Evolutionary conservation across 2,329 filamentous ascomycete species (phyloP), one percentile per base, ranked within the genome.

Genomic region (Ilyonectria destructans): DNA sequence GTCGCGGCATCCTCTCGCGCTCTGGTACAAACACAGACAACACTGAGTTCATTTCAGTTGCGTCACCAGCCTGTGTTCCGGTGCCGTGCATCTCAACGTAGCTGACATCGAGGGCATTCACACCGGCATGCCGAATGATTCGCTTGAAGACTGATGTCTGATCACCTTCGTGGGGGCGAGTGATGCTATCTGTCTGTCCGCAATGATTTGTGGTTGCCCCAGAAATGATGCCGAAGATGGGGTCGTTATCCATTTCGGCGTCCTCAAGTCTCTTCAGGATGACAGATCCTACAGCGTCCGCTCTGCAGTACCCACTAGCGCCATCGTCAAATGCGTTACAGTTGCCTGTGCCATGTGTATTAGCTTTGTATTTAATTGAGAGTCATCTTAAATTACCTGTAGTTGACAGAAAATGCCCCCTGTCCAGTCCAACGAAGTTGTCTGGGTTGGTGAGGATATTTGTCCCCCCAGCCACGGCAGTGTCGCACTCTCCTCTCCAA

Each of bases 81-180:
- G 94, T 97, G 15, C 93, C 94, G 79, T 97, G 94, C 91, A 96
- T 94, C 81, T 97, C 94, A 9, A 97, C 91, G 76, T 96, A 97
- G 80, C 90, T 90, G 56, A 97, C 87, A 70, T 95, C 92, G 58
- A 90, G 87, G 2, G 93, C 92, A 75, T 95, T 91, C 23, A 96
- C 87, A 66, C 92, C 91, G 48, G 93, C 91, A 49, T 93, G 88
- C 55, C 91, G 88, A 1, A 96, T 85, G 31, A 96, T 90, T 45
- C 89, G 85, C 63, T 88, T 88, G 75, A 92, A 96, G 12, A 96
- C 83, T 55, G 88, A 85, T 13, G 92, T 89, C 79, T 97, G 94
- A 0, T 92, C 92, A 15, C 89, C 91, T 4, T 90, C 92, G 78
- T 96, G 93, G 1, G 94, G 94, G 65, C 94, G 92, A 0, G 93